Percentiles rank a stretch among this genome's conserved stretches.
phyloP scores from a whole-genome alignment of 2,329 filamentous ascomycete species.

The Arthrobotrys sphaeroides region DNA sequence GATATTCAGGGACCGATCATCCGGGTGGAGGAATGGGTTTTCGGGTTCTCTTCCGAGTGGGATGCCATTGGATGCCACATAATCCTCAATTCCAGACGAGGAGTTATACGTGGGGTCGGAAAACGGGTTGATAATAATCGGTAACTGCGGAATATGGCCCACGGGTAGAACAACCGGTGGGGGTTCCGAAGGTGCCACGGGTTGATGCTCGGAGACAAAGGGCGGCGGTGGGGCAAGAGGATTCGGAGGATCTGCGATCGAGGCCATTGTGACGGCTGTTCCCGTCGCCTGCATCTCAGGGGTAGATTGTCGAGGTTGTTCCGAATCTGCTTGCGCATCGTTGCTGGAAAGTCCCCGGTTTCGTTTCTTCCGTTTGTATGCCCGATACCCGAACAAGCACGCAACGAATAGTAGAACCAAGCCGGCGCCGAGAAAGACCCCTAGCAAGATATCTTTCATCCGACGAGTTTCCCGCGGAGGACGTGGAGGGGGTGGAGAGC shows the following conservation, averaged over 20 bases:
- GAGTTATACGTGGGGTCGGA: slow-evolving; percentile 50
- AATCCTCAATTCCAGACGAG: slow-evolving; percentile 47
- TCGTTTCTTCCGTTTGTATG: slow-evolving; percentile 37
- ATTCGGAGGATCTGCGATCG: slow-evolving; percentile 25
- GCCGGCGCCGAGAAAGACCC: slow-evolving; percentile 43
- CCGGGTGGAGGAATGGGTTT: slow-evolving; percentile 46
- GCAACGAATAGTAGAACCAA: slow-evolving; percentile 36
- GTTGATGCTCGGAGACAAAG: slow-evolving; percentile 2
- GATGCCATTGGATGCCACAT: slow-evolving; percentile 36
- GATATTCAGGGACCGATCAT: slow-evolving; percentile 30
- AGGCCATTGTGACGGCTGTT: slow-evolving; percentile 36
- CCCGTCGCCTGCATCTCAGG: slow-evolving; percentile 49
- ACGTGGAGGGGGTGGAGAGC: background rate
- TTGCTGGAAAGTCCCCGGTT: background rate
- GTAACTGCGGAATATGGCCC: background rate
- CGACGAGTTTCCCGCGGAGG: slow-evolving; percentile 10
- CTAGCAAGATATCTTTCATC: slow-evolving; percentile 38
- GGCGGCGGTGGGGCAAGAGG: slow-evolving; percentile 25
- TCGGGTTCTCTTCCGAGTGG: slow-evolving; percentile 43
- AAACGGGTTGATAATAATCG: slow-evolving; percentile 52
- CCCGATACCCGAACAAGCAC: slow-evolving; percentile 37
- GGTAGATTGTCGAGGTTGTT: slow-evolving; percentile 1
- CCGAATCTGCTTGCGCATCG: slow-evolving; percentile 19
- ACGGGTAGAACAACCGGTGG: background rate
- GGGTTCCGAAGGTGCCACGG: background rate